Conservation (phyloP, 352 stramenopile species). For the Globisporangium barbulae region DNA sequence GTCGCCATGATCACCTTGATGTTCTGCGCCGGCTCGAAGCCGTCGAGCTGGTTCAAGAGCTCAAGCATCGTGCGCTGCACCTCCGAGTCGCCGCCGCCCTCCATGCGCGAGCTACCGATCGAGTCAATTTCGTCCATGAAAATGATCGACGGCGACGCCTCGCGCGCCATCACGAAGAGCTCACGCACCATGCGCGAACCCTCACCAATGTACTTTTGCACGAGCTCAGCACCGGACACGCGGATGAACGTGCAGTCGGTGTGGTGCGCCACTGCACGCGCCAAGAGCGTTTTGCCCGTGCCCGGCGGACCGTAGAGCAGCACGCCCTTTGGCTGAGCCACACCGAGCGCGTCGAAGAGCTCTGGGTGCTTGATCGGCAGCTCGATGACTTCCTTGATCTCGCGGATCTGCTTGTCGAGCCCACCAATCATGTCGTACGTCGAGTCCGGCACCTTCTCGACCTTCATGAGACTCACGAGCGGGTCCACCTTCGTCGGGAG, state of each 20-base stretch:
- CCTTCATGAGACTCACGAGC: slow-evolving; percentile 93
- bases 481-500: slow-evolving; percentile 97
- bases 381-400: slow-evolving; percentile 99
- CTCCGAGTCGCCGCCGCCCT: slow-evolving; percentile 96
- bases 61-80: slow-evolving; percentile 99
- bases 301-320: slow-evolving; percentile 96
- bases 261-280: slow-evolving; percentile 98
- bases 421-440: slow-evolving; percentile 99
- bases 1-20: slow-evolving; percentile 99
- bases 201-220: slow-evolving; percentile 99
- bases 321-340: slow-evolving; percentile 96
- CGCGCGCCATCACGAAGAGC: slow-evolving; percentile 98
- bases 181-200: slow-evolving; percentile 99
- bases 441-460: slow-evolving; percentile 99
- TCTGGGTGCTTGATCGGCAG: slow-evolving; percentile 99
- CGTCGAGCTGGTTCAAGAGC: slow-evolving; percentile 98
- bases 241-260: slow-evolving; percentile 99
- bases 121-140: slow-evolving; percentile 99
- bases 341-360: slow-evolving; percentile 98
- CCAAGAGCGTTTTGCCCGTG: slow-evolving; percentile 98
- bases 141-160: slow-evolving; percentile 98
- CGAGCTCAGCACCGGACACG: slow-evolving; percentile 97
- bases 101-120: slow-evolving; percentile 94
- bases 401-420: slow-evolving; percentile 99
- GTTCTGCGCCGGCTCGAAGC: slow-evolving; percentile 96